Conservation (phyloP, 345 rosid species). For the Acer yangbiense region DNA sequence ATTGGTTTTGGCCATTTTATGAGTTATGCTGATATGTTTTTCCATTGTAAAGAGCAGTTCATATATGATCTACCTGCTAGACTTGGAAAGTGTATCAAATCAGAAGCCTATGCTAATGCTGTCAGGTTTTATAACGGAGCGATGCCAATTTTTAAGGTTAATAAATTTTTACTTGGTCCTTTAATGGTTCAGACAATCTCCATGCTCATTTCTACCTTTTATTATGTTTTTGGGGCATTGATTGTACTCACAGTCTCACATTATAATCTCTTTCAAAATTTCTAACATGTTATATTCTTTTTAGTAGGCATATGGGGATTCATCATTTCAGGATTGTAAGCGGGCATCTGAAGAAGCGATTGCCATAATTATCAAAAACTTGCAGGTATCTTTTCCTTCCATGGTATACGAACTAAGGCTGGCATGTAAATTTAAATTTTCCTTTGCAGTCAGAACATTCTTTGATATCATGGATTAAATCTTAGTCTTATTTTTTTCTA, state of each 20-base stretch:
- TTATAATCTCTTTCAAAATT: slow-evolving; percentile 8
- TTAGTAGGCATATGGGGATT: slow-evolving; percentile 87
- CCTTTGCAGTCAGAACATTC: not conserved
- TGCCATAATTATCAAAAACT: slow-evolving; percentile 60
- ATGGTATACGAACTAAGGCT: not conserved
- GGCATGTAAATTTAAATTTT: not conserved
- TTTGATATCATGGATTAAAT: slow-evolving; percentile 1
- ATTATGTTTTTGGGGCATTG: not conserved
- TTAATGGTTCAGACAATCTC: slow-evolving; percentile 6
- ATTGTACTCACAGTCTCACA: slow-evolving; percentile 10
- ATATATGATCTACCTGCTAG: slow-evolving; percentile 97
- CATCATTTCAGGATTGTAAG: slow-evolving; percentile 96
- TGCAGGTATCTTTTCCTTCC: slow-evolving; percentile 61
- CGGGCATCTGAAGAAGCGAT: slow-evolving; percentile 96
- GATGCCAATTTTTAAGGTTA: slow-evolving; percentile 95
- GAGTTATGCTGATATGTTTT: slow-evolving; percentile 44
- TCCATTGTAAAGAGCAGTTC: slow-evolving; percentile 81
- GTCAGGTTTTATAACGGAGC: slow-evolving; percentile 95
- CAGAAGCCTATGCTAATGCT: slow-evolving; percentile 95
- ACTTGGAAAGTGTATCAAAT: slow-evolving; percentile 89
- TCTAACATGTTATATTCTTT: slow-evolving; percentile 23
- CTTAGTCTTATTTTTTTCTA: not conserved
- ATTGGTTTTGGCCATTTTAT: slow-evolving; percentile 14
- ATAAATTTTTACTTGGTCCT: slow-evolving; percentile 4
- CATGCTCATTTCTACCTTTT: not conserved